Percentiles rank a stretch among this genome's conserved stretches.
These are phyloP conservation scores for Rubroboletus satanas DNA, from an alignment of 768 basidiomycete genomes.

Conservation along the genomic window DNA sequence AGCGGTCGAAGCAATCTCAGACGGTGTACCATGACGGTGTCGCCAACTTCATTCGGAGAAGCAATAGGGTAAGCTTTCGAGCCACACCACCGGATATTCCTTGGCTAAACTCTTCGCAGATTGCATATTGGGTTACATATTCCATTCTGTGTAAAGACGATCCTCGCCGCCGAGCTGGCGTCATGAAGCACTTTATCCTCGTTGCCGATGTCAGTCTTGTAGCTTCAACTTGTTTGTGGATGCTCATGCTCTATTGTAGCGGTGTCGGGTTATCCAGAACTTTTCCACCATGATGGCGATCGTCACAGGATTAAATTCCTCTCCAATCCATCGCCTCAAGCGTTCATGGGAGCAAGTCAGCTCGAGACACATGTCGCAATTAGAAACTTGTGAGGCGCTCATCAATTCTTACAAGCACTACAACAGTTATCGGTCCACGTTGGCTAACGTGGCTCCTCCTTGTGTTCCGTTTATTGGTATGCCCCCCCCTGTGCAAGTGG, in stretches of 20 bases:
- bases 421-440: conserved; percentile 52
- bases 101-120: conserved; percentile 24
- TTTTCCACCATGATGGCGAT: conserved; percentile 67
- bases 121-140: conserved; percentile 61
- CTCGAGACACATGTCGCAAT: conserved; percentile 43
- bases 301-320: conserved; percentile 63
- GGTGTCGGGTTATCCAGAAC: conserved; percentile 60
- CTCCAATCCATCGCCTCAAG: conserved; percentile 60
- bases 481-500: conserved; percentile 8
- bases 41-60: conserved; percentile 52
- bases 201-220: conserved; percentile 53
- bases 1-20: conserved; percentile 47
- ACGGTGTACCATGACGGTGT: conserved; percentile 48
- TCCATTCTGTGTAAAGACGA: conserved; percentile 54
- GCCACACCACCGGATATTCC: background rate
- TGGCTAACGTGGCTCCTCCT: conserved; percentile 56
- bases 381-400: conserved; percentile 52
- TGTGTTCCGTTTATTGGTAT: conserved; percentile 70
- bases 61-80: conserved; percentile 43
- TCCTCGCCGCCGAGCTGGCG: conserved; percentile 51
- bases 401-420: conserved; percentile 69
- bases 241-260: conserved; percentile 34
- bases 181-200: conserved; percentile 66
- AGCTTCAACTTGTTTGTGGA: background rate
- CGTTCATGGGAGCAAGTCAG: conserved; percentile 61